Base-by-base conservation (phyloP, 1,284 basidiomycete genomes). In the Mycena sp. region DNA sequence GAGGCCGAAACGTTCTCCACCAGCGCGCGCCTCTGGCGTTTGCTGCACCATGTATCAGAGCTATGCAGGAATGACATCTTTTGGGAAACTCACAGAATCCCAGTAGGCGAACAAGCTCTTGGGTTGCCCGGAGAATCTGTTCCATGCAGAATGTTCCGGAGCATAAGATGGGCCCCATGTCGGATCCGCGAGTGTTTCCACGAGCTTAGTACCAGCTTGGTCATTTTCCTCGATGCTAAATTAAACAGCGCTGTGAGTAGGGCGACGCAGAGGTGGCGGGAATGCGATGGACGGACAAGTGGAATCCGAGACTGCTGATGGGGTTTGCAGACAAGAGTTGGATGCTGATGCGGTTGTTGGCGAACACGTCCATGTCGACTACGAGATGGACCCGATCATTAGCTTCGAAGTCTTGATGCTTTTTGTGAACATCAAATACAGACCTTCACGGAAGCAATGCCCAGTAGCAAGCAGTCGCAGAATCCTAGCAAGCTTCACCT, bases 401-500 rank as follows among this genome's bases (percentile, higher is more conserved):
- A 35, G 32, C 32, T 35, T 35, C 14, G 32, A 14, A 35, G 14
- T 35, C 7, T n/a, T n/a, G n/a, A 25, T 6, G 23, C 21, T 19
- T 28, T 6, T 19, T 35, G 28, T 35, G 4, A 16, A 46, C 26
- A 26, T 14, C 10, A 14, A 46, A 5, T 12, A 21, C n/a, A n/a
- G 25, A 51, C 49, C 49, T 52, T 52, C 50, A 25, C 50, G 50
- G 38, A 52, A 52, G 26, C 50, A 52, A 19, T 52, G 50, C 40
- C 73, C 74, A 4, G 76, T 73, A 9, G 76, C 75, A 2, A 81
- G 70, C 7, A 76, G 51, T 0, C 78, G 74, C 30, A 81, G 54
- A 21, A 79, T 69, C 2, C 77, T 70, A 0, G 69, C 72, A 0
- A 79, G 69, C 53, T 78, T 79, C 14, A 50, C 70, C 11, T 63